Evolutionary conservation across 2,329 filamentous ascomycete genomes (phyloP).

Genomic region (Magnaporthales sp.): DNA sequence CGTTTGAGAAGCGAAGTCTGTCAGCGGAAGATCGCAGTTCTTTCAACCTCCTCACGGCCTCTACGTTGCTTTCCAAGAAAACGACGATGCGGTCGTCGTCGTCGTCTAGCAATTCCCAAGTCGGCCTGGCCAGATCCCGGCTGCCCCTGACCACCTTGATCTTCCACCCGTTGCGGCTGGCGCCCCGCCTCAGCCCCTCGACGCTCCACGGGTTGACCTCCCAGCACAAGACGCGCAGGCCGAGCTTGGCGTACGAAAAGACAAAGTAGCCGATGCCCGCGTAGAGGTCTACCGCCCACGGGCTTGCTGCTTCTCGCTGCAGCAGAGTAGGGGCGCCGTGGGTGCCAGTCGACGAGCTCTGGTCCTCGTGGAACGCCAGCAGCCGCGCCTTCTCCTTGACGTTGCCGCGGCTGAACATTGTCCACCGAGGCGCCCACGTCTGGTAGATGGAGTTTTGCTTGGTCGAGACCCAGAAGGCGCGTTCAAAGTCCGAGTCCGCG

Average conservation of each 20-base stretch:
- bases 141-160: slow-evolving; percentile 42
- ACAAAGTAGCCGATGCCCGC: slow-evolving; percentile 92
- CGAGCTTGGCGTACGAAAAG: slow-evolving; percentile 69
- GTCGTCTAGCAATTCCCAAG: slow-evolving; percentile 29
- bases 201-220: slow-evolving; percentile 86
- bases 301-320: slow-evolving; percentile 13
- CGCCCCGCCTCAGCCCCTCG: slow-evolving; percentile 72
- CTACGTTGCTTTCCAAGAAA: slow-evolving; percentile 60
- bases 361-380: slow-evolving; percentile 35
- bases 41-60: slow-evolving; percentile 34
- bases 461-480: slow-evolving; percentile 70
- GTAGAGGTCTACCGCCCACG: slow-evolving; percentile 71
- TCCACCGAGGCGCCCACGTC: slow-evolving; percentile 80
- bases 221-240: slow-evolving; percentile 72
- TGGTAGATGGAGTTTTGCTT: slow-evolving; percentile 75
- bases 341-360: not conserved
- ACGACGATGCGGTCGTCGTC: slow-evolving; percentile 42
- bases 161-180: slow-evolving; percentile 57
- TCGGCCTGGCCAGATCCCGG: slow-evolving; percentile 26
- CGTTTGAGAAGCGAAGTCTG: slow-evolving; percentile 21
- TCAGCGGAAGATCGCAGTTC: slow-evolving; percentile 19
- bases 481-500: slow-evolving; percentile 44
- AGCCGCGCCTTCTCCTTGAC: slow-evolving; percentile 79
- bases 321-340: too few relatives aligned
- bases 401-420: slow-evolving; percentile 92